Evolutionary conservation across 1,284 basidiomycete species (phyloP), one percentile per base, ranked within the genome.

Genomic region (Exsudoporus floridanus): DNA sequence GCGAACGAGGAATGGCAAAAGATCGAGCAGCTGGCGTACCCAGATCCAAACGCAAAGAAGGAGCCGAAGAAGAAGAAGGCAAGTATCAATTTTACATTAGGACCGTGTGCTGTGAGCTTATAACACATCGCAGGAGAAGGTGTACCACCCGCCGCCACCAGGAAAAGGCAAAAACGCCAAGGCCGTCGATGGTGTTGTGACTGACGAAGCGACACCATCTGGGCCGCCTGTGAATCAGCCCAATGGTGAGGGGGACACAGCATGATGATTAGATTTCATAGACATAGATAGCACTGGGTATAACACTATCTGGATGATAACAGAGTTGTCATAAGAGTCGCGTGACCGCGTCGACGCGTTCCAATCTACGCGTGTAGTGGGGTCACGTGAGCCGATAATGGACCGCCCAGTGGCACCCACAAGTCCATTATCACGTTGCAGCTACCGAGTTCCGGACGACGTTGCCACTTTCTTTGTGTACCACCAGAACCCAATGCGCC

Each of bases 11-110:
- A 92, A 66, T 98, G 94, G 85, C 82, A 90, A 70, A 80, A 80
- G 66, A 76, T 88, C 9, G 88, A 91, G 67, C 80, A 80, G 62
- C 72, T 86, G 18, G 96, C 94, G 16, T 99, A 98, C 76, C 94
- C 94, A 0, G 82, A 87, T 65, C 82, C 84, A 2, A 83, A 81
- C 48, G 79, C 79, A 3, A 83, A 84, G 62, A 77, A 77, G 19
- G 79, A 79, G 57, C 79, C 77, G 54, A 82, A 85, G 70, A 86
- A 86, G 65, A 88, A 90, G 66, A 80, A 78, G 76, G 74, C 66
- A 42, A 18, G 79, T 60, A 5, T 14, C 48, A 9, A 27, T 36
- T 28, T 8, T 34, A 10, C 0, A 16, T 8, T 25, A 7, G 35
- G 27, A 35, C 33, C n/a, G 28, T 41, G 35, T 1, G 27, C 13